Evolutionary conservation across 352 stramenopile genomes (phyloP).

Genomic region (Pythium insidiosum): DNA sequence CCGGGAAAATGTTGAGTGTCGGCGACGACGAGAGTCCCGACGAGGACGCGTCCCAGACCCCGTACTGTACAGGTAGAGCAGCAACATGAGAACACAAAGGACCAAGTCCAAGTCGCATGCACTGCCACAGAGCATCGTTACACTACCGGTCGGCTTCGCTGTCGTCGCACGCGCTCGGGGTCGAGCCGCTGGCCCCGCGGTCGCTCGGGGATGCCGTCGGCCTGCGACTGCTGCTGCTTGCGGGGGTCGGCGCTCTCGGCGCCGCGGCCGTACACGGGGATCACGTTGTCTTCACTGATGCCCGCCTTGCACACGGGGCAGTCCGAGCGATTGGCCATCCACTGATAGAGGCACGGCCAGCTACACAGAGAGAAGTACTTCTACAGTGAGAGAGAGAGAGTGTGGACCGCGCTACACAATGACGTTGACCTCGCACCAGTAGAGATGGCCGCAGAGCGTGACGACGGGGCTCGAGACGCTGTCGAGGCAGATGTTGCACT

Average conservation of each 20-base stretch:
- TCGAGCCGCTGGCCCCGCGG: slow-evolving; percentile 57
- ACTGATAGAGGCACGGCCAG: slow-evolving; percentile 85
- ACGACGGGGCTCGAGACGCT: slow-evolving; percentile 81
- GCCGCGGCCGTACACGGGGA: slow-evolving; percentile 81
- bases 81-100: no score
- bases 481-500: slow-evolving; percentile 90
- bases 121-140: no score
- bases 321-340: slow-evolving; percentile 72
- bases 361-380: no score
- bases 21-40: slow-evolving; percentile 33
- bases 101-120: no score
- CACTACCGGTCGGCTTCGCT: no score
- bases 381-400: no score
- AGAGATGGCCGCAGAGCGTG: slow-evolving; percentile 87
- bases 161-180: slow-evolving; percentile 44
- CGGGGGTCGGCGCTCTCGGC: slow-evolving; percentile 62
- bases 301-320: slow-evolving; percentile 90
- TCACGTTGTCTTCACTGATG: slow-evolving; percentile 85
- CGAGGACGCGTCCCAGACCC: neutral
- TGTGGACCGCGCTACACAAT: no score
- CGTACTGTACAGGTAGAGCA: no score
- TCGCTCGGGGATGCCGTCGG: slow-evolving; percentile 36
- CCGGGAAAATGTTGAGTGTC: slow-evolving; percentile 79
- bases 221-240: slow-evolving; percentile 11
- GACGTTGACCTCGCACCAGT: slow-evolving; percentile 82